These are phyloP conservation scores for Kwoniella sp. DNA, from an alignment of 768 basidiomycete genomes.

Conservation along the genomic window DNA sequence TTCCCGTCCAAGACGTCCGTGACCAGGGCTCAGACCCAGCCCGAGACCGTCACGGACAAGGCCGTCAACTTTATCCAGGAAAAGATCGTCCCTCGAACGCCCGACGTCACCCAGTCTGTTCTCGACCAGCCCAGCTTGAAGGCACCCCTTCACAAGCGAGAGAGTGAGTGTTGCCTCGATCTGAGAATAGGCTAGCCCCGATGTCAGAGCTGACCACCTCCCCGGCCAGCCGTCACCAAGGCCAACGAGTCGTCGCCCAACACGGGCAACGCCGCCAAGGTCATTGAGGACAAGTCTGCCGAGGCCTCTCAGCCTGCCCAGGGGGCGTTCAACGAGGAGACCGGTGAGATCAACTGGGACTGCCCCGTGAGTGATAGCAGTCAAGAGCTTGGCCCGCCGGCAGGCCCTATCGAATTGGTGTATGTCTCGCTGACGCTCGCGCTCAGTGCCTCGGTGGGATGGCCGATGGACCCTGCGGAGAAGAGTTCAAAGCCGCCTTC, in stretches of 20 bases:
- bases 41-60: not conserved
- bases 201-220: too few species aligned
- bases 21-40: not conserved
- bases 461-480: slow-evolving; percentile 94
- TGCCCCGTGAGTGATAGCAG: slow-evolving; percentile 59
- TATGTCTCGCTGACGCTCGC: not conserved
- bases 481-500: slow-evolving; percentile 89
- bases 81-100: not conserved
- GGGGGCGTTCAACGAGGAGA: slow-evolving; percentile 86
- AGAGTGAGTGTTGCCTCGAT: slow-evolving; percentile 8
- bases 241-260: not conserved
- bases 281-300: slow-evolving; percentile 27
- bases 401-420: not conserved
- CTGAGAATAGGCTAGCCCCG: too few species aligned
- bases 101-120: slow-evolving; percentile 4
- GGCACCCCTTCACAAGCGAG: slow-evolving; percentile 21
- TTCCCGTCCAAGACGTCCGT: too few species aligned
- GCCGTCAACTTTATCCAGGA: not conserved
- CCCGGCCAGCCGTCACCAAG: not conserved
- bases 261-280: not conserved
- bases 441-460: slow-evolving; percentile 83
- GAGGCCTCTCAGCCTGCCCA: slow-evolving; percentile 28
- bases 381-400: not conserved
- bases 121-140: slow-evolving; percentile 29
- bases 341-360: slow-evolving; percentile 99